These are phyloP conservation scores for Saccharomycopsis sp. DNA, from an alignment of 805 yeast genomes.

Conservation along the genomic window DNA sequence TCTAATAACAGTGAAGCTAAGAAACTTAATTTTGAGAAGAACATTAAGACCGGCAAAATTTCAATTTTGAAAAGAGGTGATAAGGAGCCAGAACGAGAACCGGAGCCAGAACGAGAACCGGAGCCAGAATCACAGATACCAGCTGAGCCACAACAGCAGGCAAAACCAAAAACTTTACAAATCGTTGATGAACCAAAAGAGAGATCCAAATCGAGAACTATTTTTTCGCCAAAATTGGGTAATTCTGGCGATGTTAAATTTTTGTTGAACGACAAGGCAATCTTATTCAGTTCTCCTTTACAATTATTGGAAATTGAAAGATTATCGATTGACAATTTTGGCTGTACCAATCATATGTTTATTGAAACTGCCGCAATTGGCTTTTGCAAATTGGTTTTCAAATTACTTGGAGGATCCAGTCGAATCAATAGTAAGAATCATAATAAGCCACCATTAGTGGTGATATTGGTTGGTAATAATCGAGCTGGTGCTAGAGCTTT, in stretches of 20 bases:
- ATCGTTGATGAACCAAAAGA: background rate
- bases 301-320: conserved; percentile 75
- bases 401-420: conserved; percentile 61
- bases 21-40: conserved; percentile 4
- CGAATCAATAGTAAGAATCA: conserved; percentile 62
- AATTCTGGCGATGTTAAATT: conserved; percentile 12
- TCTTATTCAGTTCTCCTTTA: conserved; percentile 67
- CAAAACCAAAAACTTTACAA: background rate
- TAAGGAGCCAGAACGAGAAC: conserved; percentile 12
- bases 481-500: conserved; percentile 69
- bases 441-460: conserved; percentile 72
- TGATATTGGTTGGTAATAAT: conserved; percentile 67
- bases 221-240: conserved; percentile 12
- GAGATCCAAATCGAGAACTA: background rate
- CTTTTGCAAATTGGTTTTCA: conserved; percentile 50
- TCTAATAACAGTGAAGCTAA: conserved; percentile 4
- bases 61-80: conserved; percentile 20
- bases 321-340: conserved; percentile 45
- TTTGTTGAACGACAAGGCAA: conserved; percentile 18
- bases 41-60: conserved; percentile 2
- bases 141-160: background rate
- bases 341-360: conserved; percentile 38
- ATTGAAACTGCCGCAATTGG: conserved; percentile 67
- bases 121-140: background rate
- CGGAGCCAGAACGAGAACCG: conserved; percentile 19